Conservation (phyloP, 1,284 basidiomycete genomes). For the Fomes fomentarius region DNA sequence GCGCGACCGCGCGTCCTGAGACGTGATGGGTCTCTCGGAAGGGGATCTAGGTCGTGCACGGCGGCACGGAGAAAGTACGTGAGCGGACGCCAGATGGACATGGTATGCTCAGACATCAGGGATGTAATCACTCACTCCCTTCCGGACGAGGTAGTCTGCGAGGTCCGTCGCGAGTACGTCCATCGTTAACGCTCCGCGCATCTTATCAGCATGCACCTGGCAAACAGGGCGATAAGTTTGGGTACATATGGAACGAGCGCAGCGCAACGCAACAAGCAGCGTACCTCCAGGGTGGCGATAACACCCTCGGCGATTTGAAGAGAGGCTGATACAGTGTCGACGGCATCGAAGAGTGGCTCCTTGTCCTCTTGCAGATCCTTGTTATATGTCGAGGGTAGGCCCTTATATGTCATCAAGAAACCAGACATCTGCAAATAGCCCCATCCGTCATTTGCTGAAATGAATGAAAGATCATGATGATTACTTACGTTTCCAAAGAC, state of each 20-base stretch:
- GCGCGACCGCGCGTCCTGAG: slow-evolving; percentile 92
- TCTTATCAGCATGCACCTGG: slow-evolving; percentile 88
- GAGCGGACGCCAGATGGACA: slow-evolving; percentile 2
- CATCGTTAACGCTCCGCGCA: slow-evolving; percentile 90
- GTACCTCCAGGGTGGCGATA: slow-evolving; percentile 84
- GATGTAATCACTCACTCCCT: slow-evolving; percentile 71
- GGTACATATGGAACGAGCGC: too few species aligned
- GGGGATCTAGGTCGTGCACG: slow-evolving; percentile 58
- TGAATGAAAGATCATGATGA: not conserved
- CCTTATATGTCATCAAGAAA: slow-evolving; percentile 97
- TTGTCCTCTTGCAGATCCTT: slow-evolving; percentile 99
- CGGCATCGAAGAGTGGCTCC: slow-evolving; percentile 94
- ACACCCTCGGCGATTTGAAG: slow-evolving; percentile 95
- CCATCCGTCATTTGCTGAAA: slow-evolving; percentile 3
- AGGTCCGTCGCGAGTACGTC: slow-evolving; percentile 98
- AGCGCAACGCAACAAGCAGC: too few species aligned
- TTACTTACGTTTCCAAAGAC: slow-evolving; percentile 87
- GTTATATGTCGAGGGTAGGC: slow-evolving; percentile 98
- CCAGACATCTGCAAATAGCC: slow-evolving; percentile 90
- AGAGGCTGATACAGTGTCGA: slow-evolving; percentile 89
- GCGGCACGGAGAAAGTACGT: not conserved
- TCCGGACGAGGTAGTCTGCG: slow-evolving; percentile 97
- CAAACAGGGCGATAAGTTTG: not conserved
- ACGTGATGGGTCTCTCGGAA: slow-evolving; percentile 99
- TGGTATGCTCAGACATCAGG: not conserved